Percentiles rank a stretch among this genome's conserved stretches.
phyloP scores from a whole-genome alignment of 2,329 filamentous ascomycete genomes.

The Ophiognomonia clavigignenti-juglandacearum region DNA sequence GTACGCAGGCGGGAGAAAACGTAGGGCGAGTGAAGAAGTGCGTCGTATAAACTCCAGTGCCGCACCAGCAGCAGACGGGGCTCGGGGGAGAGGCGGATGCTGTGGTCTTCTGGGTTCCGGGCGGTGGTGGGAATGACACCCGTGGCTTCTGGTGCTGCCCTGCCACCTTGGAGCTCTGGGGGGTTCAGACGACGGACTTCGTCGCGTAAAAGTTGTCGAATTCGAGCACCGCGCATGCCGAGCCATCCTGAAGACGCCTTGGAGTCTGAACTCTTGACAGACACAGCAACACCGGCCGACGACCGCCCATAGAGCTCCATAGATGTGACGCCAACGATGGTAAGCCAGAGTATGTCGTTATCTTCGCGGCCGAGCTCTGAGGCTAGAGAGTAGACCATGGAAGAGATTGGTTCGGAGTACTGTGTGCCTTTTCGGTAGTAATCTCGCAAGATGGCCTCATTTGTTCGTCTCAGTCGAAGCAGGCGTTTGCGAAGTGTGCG shows the following conservation, averaged over 20 bases:
- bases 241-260: constrained; percentile 67
- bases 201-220: constrained; percentile 81
- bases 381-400: constrained; percentile 88
- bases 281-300: constrained; percentile 68
- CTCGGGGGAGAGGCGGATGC: constrained; percentile 88
- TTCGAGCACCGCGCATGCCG: constrained; percentile 73
- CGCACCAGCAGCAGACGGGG: constrained; percentile 88
- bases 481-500: constrained; percentile 68
- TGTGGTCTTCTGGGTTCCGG: constrained; percentile 81
- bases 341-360: constrained; percentile 91
- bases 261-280: constrained; percentile 49
- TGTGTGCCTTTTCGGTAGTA: constrained; percentile 88
- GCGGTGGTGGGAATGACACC: constrained; percentile 89
- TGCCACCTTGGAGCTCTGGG: constrained; percentile 51
- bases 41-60: constrained; percentile 97
- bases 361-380: constrained; percentile 94
- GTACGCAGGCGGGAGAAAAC: constrained; percentile 87
- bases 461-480: constrained; percentile 68
- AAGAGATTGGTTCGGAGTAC: constrained; percentile 92
- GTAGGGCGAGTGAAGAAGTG: constrained; percentile 96
- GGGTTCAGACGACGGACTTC: constrained; percentile 93
- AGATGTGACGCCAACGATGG: constrained; percentile 92
- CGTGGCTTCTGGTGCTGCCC: constrained; percentile 58
- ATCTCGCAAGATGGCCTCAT: constrained; percentile 68
- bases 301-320: constrained; percentile 88